phyloP scores from a whole-genome alignment of 176 grass and related monocot species.

The Triticum urartu region DNA sequence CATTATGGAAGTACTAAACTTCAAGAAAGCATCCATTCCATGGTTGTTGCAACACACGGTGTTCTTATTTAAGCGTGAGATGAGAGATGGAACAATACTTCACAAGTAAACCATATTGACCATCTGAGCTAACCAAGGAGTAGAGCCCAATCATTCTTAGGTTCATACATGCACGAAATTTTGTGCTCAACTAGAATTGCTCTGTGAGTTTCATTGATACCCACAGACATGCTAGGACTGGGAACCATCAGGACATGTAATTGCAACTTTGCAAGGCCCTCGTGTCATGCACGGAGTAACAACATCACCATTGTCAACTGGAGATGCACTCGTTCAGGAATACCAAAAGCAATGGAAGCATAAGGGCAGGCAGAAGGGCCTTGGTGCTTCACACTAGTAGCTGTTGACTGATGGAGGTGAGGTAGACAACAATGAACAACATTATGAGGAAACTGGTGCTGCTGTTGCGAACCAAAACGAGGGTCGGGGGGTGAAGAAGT shows the following conservation, averaged over 20 bases:
- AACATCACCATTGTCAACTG: neutral
- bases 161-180: neutral
- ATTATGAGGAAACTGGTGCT: too few species aligned
- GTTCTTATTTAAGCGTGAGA: neutral
- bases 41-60: neutral
- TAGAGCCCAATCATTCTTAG: neutral
- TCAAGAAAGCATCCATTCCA: neutral
- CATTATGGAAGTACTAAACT: neutral
- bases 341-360: too few species aligned
- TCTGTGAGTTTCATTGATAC: neutral
- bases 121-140: neutral
- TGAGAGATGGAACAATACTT: neutral
- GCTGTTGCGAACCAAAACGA: too few species aligned
- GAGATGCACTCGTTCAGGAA: neutral
- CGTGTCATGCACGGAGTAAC: neutral
- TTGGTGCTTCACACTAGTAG: too few species aligned
- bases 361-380: too few species aligned
- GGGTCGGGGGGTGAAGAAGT: too few species aligned
- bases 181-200: neutral
- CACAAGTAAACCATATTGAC: neutral
- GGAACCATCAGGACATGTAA: neutral
- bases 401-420: too few species aligned
- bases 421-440: too few species aligned
- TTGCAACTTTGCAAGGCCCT: too few species aligned
- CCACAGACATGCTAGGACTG: neutral